Evolutionary conservation across 768 basidiomycete species (phyloP), one percentile per base, ranked within the genome.

Genomic region (Xerocomus brunneocitrinus): DNA sequence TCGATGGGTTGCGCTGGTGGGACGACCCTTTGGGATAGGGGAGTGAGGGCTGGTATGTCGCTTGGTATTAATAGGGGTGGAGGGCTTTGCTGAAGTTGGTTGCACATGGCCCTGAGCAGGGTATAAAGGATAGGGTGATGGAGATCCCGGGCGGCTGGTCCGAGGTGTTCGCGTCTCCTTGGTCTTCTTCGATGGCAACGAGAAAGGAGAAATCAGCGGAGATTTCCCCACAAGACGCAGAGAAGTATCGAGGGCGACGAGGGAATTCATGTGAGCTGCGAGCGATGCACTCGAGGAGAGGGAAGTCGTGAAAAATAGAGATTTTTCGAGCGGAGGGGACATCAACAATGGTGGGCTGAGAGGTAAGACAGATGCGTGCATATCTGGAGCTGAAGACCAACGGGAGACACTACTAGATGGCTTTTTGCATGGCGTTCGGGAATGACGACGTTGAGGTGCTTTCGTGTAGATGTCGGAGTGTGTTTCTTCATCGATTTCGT

Each of bases 321-420:
- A 72, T 27, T 73, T 77, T 51, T 83, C 78, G 51, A 87, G 71
- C 1, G 79, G 76, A 1, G 81, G 79, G 10, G 79, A 84, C 65
- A 72, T 80, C 34, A 87, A 66, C 54, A 74, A 74, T 2, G 81
- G 74, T 0, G 85, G 85, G 55, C 82, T 83, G 25, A 71, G 71
- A 0, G 82, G 81, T 3, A 87, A 72, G 22, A 79, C 58, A 3
- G 71, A 71, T 9, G 69, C 68, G 44, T 75, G 73, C 25, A 58
- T 47, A 34, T 69, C 66, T 24, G 62, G 49, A 44, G 54, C 55
- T 16, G 55, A 62, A 34, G 54, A 56, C 19, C 52, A 49, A 35
- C 56, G 56, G 28, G 58, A 56, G 10, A 25, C 0, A 49, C 44
- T 31, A 7, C 38, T 16, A 5, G 10, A 19, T 2, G 31, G 27